Conservation (phyloP, 2,329 filamentous ascomycete genomes). For the Ilyonectria mors-panacis region DNA sequence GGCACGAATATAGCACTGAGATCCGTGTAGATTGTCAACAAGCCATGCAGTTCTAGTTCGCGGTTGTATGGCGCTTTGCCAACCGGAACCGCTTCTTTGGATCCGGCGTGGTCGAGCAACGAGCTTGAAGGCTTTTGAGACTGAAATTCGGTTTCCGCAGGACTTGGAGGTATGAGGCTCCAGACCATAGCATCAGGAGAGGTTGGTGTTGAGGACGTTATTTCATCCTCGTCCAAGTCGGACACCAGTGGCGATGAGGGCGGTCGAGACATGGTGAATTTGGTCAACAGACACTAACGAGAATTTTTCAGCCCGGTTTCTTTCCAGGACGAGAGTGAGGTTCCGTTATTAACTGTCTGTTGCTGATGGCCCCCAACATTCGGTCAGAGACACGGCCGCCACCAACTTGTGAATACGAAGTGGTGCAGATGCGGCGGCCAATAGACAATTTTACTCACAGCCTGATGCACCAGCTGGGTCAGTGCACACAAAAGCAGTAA, state of each 20-base stretch:
- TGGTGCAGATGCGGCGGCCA: background rate
- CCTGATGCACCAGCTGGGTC: background rate
- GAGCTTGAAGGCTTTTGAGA: background rate
- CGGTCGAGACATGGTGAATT: background rate
- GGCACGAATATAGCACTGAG: background rate
- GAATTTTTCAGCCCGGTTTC: background rate
- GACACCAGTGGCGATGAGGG: background rate
- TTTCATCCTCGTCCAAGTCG: background rate
- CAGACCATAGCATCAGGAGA: background rate
- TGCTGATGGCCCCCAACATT: background rate
- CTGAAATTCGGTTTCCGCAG: background rate
- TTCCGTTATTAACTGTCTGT: background rate
- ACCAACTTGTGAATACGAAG: background rate
- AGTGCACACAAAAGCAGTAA: background rate
- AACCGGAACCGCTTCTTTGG: background rate
- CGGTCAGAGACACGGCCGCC: background rate
- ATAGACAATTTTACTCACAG: background rate
- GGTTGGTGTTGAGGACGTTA: background rate
- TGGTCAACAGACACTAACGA: background rate
- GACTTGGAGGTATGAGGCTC: background rate
- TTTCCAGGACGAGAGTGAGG: background rate
- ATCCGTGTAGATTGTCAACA: background rate
- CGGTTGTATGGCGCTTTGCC: background rate
- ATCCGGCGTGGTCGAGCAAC: background rate
- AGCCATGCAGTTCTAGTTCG: background rate